phyloP scores from a whole-genome alignment of 768 basidiomycete genomes.

The Rhodotorula taiwanensis region DNA sequence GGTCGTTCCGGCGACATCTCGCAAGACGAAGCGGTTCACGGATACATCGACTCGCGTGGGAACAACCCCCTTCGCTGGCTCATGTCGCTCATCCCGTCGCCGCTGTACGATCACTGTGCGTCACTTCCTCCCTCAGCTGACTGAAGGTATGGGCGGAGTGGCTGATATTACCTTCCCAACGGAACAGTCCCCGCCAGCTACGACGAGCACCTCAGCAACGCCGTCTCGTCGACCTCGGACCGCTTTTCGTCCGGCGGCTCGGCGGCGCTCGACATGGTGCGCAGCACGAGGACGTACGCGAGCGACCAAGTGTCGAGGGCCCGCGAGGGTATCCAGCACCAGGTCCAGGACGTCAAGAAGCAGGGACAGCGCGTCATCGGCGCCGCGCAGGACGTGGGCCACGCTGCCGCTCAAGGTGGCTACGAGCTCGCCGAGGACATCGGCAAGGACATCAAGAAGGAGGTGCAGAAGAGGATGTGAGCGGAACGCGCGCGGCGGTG shows the following conservation, averaged over 20 bases:
- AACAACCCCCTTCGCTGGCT: not conserved
- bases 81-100: not conserved
- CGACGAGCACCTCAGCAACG: slow-evolving; percentile 61
- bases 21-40: not conserved
- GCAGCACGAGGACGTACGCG: slow-evolving; percentile 32
- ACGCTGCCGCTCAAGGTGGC: too few relatives aligned
- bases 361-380: not conserved
- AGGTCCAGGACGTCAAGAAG: not conserved
- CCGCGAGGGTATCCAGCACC: too few relatives aligned
- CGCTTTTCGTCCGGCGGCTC: slow-evolving; percentile 47
- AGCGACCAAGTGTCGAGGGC: not conserved
- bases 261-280: slow-evolving; percentile 39
- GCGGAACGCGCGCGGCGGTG: not conserved
- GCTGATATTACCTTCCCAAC: not conserved
- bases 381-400: too few relatives aligned
- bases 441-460: not conserved
- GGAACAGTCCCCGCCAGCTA: not conserved
- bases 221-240: slow-evolving; percentile 83
- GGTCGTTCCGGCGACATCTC: not conserved
- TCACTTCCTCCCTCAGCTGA: not conserved
- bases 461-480: not conserved
- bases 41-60: not conserved
- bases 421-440: too few relatives aligned
- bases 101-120: not conserved
- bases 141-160: too few relatives aligned